These are phyloP conservation scores for Tetragonia tetragonoides DNA, from an alignment of 148 eudicot species.

Conservation along the genomic window DNA sequence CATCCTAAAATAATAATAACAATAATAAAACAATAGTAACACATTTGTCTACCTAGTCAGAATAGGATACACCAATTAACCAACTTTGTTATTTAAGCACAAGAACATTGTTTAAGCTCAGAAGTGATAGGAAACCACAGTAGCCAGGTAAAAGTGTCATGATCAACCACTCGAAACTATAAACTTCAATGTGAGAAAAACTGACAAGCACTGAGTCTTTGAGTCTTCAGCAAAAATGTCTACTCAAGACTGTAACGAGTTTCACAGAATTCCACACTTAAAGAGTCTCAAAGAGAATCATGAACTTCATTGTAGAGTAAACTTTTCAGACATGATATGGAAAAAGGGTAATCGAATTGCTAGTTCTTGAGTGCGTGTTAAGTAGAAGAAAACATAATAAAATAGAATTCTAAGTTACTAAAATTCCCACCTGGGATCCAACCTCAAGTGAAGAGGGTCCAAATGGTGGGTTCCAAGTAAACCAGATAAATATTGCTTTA, in stretches of 20 bases:
- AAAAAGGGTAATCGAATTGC: background rate
- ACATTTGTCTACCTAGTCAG: background rate
- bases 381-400: background rate
- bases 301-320: background rate
- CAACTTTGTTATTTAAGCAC: too few relatives aligned
- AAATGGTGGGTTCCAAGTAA: slow-evolving; percentile 13
- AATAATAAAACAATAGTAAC: too few relatives aligned
- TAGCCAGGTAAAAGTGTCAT: too few relatives aligned
- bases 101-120: too few relatives aligned
- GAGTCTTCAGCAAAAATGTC: background rate
- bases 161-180: background rate
- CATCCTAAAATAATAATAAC: too few relatives aligned
- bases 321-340: background rate
- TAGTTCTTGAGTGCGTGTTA: background rate
- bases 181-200: background rate
- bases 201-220: background rate
- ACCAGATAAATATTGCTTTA: slow-evolving; percentile 13
- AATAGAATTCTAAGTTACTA: background rate
- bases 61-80: background rate
- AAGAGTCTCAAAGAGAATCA: background rate
- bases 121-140: too few relatives aligned
- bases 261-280: background rate
- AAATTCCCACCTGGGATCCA: slow-evolving; percentile 2
- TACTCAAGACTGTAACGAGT: background rate
- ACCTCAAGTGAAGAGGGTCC: slow-evolving; percentile 6